Base-by-base conservation (phyloP, 495 filamentous ascomycete species). In the Lasiosphaeris hirsuta region DNA sequence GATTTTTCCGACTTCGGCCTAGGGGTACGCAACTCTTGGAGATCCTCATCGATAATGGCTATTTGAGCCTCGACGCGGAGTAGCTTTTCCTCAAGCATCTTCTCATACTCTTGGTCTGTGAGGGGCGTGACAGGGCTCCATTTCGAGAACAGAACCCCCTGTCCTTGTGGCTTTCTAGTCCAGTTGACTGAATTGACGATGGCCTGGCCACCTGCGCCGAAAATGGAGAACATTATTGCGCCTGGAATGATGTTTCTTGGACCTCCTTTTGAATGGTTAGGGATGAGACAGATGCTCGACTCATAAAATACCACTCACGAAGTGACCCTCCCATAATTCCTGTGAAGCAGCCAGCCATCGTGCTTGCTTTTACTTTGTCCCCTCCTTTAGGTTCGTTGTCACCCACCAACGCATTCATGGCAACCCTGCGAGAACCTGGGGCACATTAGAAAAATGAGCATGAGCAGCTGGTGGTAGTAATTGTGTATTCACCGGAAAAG, bases 51-150 rank as follows among this genome's bases (percentile, higher is more conserved):
- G 10, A 96, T 70, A 35, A 97, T 62, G 0, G 93, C 87, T 61
- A 97, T 89, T 56, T 97, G 90, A 9, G 86, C 90, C 60, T 97
- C 85, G 10, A 96, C 72, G 45, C 81, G 79, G 7, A 98, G 71
- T 17, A 96, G 59, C 69, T 87, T 90, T 67, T 95, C 90, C 63
- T 82, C 77, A 38, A 97, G 68, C 63, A 90, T 88, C 7, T 76
- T 73, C 58, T 80, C 82, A 61, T 96, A 98, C 33, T 96, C 87
- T 49, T 88, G 78, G 64, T 96, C 86, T 0, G 85, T 86, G 17
- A 98, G 69, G 10, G 75, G 76, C 51, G 81, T 90, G 56, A 97
- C 69, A 2, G 93, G 94, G 64, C 87, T 91, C 86, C 87, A 96
- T 75, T 84, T 89, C 10, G 86, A 89, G 44, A 71, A 72, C 52